A percentile compares a stretch with the other conserved stretches of the same genome.
These are phyloP conservation scores for Phytophthora europaea DNA, from an alignment of 352 stramenopile species.

Conservation along the genomic window DNA sequence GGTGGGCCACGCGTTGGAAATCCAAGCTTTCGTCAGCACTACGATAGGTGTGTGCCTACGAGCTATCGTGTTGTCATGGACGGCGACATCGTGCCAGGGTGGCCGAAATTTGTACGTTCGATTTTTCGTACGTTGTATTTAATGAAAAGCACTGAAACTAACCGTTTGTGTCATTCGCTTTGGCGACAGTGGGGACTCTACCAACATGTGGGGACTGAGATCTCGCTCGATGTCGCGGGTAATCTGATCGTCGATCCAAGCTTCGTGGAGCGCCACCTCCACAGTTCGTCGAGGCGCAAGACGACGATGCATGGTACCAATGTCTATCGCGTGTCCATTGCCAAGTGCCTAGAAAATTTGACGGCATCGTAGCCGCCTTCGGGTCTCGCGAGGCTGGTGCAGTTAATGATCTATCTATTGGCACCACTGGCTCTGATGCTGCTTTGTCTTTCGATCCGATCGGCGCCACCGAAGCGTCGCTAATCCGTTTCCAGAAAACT, in stretches of 20 bases:
- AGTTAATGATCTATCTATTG: conserved; percentile 26
- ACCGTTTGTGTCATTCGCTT: conserved; percentile 5
- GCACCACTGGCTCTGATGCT: neutral
- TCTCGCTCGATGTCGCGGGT: conserved; percentile 73
- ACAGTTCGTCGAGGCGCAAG: conserved; percentile 74
- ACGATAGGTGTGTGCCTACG: conserved; percentile 79
- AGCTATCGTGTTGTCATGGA: conserved; percentile 89
- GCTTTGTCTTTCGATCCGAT: neutral
- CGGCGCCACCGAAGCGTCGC: conserved; percentile 25
- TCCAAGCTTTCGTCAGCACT: conserved; percentile 78
- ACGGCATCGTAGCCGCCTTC: conserved; percentile 28
- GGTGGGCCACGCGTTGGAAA: conserved; percentile 89
- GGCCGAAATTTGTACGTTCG: conserved; percentile 76
- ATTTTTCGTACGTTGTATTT: conserved; percentile 6
- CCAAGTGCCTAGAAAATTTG: conserved; percentile 74
- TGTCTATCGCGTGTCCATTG: conserved; percentile 70
- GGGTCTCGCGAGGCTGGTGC: neutral
- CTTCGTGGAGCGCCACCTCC: conserved; percentile 82
- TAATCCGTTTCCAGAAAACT: conserved; percentile 24
- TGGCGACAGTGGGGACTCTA: conserved; percentile 74
- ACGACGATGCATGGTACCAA: conserved; percentile 72
- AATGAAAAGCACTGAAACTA: conserved; percentile 1
- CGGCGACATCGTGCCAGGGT: conserved; percentile 79
- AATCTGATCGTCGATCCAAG: conserved; percentile 88
- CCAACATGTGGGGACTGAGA: conserved; percentile 78